Percentiles rank a stretch among this genome's conserved stretches.
Evolutionary conservation across 441 rosid species (phyloP).

Genomic region (Viola pubescens): DNA sequence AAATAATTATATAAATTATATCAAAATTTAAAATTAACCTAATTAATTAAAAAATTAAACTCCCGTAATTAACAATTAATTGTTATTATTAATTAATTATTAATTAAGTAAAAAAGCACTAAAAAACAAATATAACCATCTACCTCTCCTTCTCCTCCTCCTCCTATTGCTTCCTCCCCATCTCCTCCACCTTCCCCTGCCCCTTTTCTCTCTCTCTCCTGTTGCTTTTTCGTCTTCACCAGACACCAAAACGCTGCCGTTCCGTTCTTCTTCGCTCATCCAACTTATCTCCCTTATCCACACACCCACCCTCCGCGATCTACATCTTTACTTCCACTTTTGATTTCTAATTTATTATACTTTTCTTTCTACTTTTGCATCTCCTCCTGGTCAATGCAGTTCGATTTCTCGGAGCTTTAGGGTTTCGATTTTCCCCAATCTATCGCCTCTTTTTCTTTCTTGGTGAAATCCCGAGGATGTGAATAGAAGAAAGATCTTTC

Average conservation of each 20-base stretch:
- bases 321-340: conserved; percentile 11
- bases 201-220: conserved; percentile 7
- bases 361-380: neutral
- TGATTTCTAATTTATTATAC: neutral
- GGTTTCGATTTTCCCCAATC: neutral
- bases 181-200: neutral
- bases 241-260: neutral
- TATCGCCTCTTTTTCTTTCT: neutral
- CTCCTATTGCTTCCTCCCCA: conserved; percentile 1
- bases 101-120: neutral
- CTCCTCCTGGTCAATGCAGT: conserved; percentile 33
- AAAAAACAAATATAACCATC: conserved; percentile 7
- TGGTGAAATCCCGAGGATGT: conserved; percentile 16
- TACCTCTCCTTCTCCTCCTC: neutral
- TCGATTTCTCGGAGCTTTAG: conserved; percentile 25
- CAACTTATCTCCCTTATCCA: neutral
- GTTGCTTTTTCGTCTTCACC: neutral
- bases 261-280: neutral
- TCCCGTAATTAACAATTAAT: neutral
- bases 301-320: neutral
- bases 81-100: neutral
- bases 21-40: neutral
- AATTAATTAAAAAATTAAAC: neutral
- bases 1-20: neutral
- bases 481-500: conserved; percentile 8